Evolutionary conservation across 306 rosid genomes (phyloP).

Genomic region (Citrullus colocynthis): DNA sequence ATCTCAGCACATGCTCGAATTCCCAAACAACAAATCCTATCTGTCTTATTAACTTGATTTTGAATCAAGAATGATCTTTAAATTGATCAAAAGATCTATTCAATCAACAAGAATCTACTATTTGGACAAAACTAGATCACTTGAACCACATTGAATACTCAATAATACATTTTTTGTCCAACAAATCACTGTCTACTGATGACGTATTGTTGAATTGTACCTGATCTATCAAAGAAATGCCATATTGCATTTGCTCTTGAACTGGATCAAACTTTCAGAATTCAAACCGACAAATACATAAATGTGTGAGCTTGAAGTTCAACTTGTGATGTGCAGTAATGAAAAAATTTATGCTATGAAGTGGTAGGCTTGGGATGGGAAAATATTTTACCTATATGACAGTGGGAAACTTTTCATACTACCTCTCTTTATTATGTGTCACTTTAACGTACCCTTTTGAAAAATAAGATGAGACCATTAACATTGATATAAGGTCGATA

Average conservation of each 20-base stretch:
- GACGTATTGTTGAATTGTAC: background rate
- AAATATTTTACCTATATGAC: too few species aligned
- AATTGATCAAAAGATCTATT: background rate
- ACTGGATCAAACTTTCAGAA: background rate
- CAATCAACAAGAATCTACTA: background rate
- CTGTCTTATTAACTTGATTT: background rate
- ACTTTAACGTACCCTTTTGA: too few species aligned
- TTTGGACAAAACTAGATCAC: background rate
- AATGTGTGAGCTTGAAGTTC: background rate
- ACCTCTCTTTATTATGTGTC: too few species aligned
- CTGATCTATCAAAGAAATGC: background rate
- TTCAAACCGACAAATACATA: background rate
- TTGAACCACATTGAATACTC: background rate
- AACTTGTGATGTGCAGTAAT: background rate
- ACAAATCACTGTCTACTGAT: background rate
- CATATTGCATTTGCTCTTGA: background rate
- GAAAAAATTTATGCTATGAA: background rate
- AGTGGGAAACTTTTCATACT: too few species aligned
- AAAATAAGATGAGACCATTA: too few species aligned
- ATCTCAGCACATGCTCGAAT: background rate
- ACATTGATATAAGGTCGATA: too few species aligned
- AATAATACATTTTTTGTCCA: background rate
- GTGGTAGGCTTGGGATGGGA: background rate
- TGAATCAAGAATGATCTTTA: background rate
- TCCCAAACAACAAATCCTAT: background rate